These are phyloP conservation scores for Rhododendron ovatum DNA, from an alignment of 148 eudicot genomes.

Conservation along the genomic window DNA sequence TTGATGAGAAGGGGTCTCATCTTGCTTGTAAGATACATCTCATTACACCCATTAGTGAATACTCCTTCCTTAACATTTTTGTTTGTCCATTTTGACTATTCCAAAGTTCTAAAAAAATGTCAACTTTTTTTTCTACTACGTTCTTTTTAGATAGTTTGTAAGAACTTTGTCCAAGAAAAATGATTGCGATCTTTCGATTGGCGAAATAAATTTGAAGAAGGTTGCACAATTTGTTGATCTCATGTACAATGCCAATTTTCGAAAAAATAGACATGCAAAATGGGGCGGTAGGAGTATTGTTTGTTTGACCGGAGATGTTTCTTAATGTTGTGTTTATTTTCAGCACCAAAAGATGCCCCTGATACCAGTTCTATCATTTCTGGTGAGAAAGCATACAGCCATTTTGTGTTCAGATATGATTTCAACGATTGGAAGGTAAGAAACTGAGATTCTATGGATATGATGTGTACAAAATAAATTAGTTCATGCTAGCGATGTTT, in stretches of 20 bases:
- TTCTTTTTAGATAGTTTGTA: not conserved
- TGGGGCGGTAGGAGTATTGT: not conserved
- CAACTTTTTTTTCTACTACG: not conserved
- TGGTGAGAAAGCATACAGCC: constrained; percentile 33
- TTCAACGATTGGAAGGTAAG: constrained; percentile 60
- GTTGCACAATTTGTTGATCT: not conserved
- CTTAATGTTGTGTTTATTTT: not conserved
- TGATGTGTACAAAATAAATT: not conserved
- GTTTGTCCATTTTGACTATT: not conserved
- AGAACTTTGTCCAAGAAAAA: not conserved
- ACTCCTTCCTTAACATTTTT: not conserved
- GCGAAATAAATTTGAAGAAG: not conserved
- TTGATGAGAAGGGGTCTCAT: constrained; percentile 38
- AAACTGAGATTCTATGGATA: not conserved
- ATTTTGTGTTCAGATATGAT: constrained; percentile 53
- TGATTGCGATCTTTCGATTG: not conserved
- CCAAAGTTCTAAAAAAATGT: not conserved
- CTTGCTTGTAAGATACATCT: constrained; percentile 37
- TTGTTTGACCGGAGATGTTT: not conserved
- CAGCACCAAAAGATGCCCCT: constrained; percentile 59
- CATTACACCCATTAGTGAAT: not conserved
- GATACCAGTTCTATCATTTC: constrained; percentile 13
- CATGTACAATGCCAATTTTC: not conserved
- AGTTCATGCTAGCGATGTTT: not conserved
- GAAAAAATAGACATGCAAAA: not conserved